Evolutionary conservation across 164 flowering plant species (phyloP), one percentile per base, ranked within the genome.

Genomic region (Berberis vulgaris): DNA sequence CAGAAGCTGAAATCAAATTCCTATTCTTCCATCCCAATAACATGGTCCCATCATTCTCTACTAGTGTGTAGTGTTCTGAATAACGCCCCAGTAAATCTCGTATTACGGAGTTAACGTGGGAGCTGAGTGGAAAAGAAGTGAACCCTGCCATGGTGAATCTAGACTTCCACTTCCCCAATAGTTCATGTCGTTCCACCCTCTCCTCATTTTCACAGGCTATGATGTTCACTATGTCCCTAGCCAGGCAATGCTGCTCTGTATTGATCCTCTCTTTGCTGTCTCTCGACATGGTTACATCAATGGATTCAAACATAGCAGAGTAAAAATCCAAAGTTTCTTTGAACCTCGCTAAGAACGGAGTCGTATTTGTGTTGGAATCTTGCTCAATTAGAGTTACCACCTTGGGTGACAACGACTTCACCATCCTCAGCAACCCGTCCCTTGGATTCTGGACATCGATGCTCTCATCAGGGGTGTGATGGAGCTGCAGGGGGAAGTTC

Each of bases 81-180:
- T 86, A 86, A 45, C 73, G 65, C 67, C 69, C 66, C 61, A 88
- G 68, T 65, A 88, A 72, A 45, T 67, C 62, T 61, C 65, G 64
- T 49, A 88, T 84, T 54, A 82, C 86, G 0, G 83, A 77, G 67
- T 81, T 83, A 26, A 86, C 91, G 45, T 83, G 83, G 12, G 78
- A 69, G 72, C 91, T 83, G 74, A 88, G 63, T 0, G 91, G 86
- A 72, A 59, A 82, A 11, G 80, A 84, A 65, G 41, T 66, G 67
- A 88, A 88, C 43, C 91, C 96, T 3, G 96, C 96, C 96, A 86
- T 86, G 8, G 76, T 78, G 8, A 88, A 73, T 76, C 96, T 78
- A 5, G 83, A 81, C 73, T 74, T 84, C 96, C 96, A 88, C 72
- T 88, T 88, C 13, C 91, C 90, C 1, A 88, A 67, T 9, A 86